Evolutionary conservation across 208 protist genomes (phyloP).

Genomic region (Leishmania amazonensis): DNA sequence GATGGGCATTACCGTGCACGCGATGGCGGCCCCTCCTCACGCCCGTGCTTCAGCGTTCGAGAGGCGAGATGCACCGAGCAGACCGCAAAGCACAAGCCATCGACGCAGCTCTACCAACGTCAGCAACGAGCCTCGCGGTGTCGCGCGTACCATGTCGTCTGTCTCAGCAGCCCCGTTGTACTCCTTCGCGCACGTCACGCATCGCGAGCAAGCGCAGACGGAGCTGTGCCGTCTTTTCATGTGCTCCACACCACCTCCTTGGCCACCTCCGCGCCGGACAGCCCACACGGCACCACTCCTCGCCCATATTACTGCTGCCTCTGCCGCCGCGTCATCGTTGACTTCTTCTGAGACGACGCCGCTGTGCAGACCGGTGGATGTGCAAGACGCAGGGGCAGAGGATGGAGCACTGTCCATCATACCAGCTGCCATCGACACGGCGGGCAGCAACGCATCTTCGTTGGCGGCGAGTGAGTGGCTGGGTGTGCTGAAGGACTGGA

Average conservation of each 20-base stretch:
- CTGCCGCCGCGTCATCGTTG: neutral
- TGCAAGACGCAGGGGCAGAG: neutral
- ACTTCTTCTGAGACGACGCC: neutral
- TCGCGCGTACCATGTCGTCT: neutral
- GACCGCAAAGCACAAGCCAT: neutral
- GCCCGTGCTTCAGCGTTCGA: constrained; percentile 1
- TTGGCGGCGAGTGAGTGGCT: constrained; percentile 14
- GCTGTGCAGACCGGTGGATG: neutral
- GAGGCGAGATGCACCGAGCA: neutral
- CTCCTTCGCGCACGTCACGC: neutral
- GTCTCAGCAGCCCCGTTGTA: neutral
- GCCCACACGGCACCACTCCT: neutral
- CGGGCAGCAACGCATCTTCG: constrained; percentile 9
- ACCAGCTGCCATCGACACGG: neutral
- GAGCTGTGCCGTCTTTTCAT: neutral
- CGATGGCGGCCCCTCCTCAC: constrained; percentile 10
- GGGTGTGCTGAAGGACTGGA: constrained; percentile 13
- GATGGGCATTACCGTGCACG: neutral
- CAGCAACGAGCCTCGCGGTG: neutral
- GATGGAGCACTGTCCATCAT: constrained; percentile 8
- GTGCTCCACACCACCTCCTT: neutral
- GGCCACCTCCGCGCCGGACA: neutral
- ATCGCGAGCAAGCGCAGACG: neutral
- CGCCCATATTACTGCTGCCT: neutral
- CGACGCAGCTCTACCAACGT: neutral